Evolutionary conservation across 2,329 filamentous ascomycete species (phyloP), one percentile per base, ranked within the genome.

Genomic region (Diaporthe ampelina): DNA sequence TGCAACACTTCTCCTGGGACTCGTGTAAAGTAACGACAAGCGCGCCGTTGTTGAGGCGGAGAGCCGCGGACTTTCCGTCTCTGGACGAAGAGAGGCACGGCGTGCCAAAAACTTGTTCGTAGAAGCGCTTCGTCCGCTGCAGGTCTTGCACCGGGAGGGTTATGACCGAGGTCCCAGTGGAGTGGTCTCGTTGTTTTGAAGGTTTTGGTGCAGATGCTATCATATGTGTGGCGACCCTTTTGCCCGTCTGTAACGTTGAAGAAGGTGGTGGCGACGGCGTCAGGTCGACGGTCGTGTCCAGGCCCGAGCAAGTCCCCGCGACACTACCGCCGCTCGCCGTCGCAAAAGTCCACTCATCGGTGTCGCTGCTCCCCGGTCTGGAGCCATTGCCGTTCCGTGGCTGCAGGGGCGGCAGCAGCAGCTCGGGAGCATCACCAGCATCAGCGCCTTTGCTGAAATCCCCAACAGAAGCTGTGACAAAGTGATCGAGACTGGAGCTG

Each of bases 91-190:
- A 29, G 56, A 29, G 26, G 15, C 61, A 24, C 11, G 63, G 29
- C 45, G 37, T 13, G 2, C 48, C 26, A 26, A 75, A 65, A 29
- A 58, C 63, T 29, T 3, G 56, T n/a, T 61, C 50, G 63, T 75
- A 73, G 57, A 75, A 75, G 40, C 24, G 19, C 9, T 19, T 45
- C 10, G 57, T 24, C 56, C 17, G 26, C 15, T 40, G 8, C 19
- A 75, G 61, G 61, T 75, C 70, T 3, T 65, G 70, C 13, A 72
- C 72, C 7, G 63, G 70, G 48, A 75, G 70, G 3, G 70, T 70
- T 29, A 75, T 52, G 26, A 32, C 15, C 10, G 67, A 24, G 29
- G 45, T 11, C n/a, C 19, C 21, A 17, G 29, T 37, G n/a, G 1
- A 10, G 13, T 17, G 54, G 10, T 29, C n/a, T 24, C 21, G 29